Base-by-base conservation (phyloP, 441 rosid genomes). In the Erodium moschatum region DNA sequence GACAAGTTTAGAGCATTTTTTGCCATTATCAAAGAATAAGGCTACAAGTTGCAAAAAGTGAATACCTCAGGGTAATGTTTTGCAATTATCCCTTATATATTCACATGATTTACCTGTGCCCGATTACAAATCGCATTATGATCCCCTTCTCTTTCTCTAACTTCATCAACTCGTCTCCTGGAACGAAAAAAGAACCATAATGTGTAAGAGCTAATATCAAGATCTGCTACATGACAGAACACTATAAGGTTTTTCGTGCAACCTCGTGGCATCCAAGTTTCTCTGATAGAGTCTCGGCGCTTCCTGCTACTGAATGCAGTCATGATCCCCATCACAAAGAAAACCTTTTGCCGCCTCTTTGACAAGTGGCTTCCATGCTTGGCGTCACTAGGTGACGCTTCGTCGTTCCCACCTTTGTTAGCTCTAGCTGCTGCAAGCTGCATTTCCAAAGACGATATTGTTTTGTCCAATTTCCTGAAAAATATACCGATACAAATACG, bases 281-380 rank as follows among this genome's bases (percentile, higher is more conserved):
- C 75, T 6, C 97, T 79, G 70, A 90, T 73, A 0, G 97, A 88
- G 70, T 90, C 90, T 0, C 98, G 75, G 67, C 98, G 82, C 70
- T 83, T 86, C 82, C 70, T 85, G 85, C 97, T 90, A 72, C 98
- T 92, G 70, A 92, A 92, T 5, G 98, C 97, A 35, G 98, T 90
- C 64, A 88, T 89, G 52, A 92, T 89, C 31, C 97, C 98, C 66
- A 92, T 78, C 0, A 92, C 92, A 62, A 80, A 89, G 76, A 90
- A 92, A 29, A 87, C 94, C 77, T 82, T 89, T 50, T 75, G 82
- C 1, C 58, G 58, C 18, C 18, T 50, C 58, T 50, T 50, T 16
- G 13, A 50, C 15, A 0, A 8, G 15, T 50, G 15, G 8, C 4
- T n/a, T 50, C 58, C 58, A 4, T 19, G 19, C 11, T 84, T 19